Evolutionary conservation across 805 yeast genomes (phyloP).

Genomic region (Candida stauntonica): DNA sequence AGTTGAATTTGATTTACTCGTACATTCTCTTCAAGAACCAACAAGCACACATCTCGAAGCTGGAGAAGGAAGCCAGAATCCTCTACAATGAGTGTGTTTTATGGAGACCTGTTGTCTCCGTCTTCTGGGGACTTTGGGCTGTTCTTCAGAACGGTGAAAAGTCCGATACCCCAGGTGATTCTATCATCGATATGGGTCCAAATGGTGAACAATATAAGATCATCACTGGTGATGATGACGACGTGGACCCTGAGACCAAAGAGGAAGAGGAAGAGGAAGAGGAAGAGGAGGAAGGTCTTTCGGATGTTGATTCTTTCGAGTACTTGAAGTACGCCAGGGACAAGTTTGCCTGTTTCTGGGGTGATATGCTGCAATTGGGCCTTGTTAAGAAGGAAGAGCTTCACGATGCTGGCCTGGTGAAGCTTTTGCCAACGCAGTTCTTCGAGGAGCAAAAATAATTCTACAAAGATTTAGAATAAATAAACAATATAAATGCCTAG

Average conservation of each 20-base stretch:
- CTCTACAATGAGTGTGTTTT: conserved; percentile 60
- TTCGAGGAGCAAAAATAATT: conserved; percentile 10
- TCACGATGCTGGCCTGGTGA: conserved; percentile 33
- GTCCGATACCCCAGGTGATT: conserved; percentile 19
- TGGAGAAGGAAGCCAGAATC: conserved; percentile 43
- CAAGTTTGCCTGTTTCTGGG: conserved; percentile 68
- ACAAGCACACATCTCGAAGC: conserved; percentile 20
- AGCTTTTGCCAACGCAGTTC: conserved; percentile 27
- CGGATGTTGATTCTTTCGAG: conserved; percentile 64
- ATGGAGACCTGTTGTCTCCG: conserved; percentile 80
- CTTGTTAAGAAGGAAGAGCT: conserved; percentile 35
- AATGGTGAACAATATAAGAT: conserved; percentile 47
- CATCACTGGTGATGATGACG: conserved; percentile 20
- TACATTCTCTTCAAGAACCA: conserved; percentile 35
- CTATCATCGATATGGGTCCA: conserved; percentile 47
- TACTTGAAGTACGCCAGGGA: conserved; percentile 71
- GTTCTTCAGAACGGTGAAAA: conserved; percentile 64
- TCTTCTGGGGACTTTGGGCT: conserved; percentile 92
- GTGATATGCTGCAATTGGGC: conserved; percentile 65
- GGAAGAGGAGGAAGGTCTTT: conserved; percentile 20
- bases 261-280: conserved; percentile 23
- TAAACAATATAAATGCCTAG: background rate
- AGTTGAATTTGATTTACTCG: conserved; percentile 66
- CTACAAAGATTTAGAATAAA: background rate
- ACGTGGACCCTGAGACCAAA: conserved; percentile 13